These are phyloP conservation scores for Saccharomycopsis javanensis DNA, from an alignment of 805 yeast genomes.

Conservation along the genomic window DNA sequence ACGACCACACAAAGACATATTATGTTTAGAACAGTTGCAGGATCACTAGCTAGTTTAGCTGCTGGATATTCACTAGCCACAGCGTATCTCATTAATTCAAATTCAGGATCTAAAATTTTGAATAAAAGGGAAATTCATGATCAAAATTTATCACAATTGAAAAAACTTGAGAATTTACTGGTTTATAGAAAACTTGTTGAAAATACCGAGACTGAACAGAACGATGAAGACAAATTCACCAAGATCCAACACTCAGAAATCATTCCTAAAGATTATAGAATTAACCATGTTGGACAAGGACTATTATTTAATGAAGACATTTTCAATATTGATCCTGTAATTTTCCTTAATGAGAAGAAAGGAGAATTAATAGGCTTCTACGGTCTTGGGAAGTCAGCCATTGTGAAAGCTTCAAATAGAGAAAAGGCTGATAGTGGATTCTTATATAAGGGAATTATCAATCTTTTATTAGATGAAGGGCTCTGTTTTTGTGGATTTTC, in stretches of 20 bases:
- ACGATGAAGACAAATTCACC: not conserved
- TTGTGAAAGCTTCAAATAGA: not conserved
- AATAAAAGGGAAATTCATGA: not conserved
- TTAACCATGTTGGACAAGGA: conserved; percentile 63
- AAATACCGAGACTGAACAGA: not conserved
- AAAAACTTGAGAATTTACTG: not conserved
- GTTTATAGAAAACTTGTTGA: not conserved
- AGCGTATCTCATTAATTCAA: not conserved
- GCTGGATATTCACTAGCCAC: not conserved
- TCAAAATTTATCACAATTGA: not conserved
- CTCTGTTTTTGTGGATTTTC: conserved; percentile 82
- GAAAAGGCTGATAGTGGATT: conserved; percentile 42
- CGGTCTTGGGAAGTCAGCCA: conserved; percentile 45
- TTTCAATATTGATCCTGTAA: conserved; percentile 67
- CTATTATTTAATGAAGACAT: conserved; percentile 57
- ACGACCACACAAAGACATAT: not conserved
- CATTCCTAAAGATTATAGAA: conserved; percentile 50
- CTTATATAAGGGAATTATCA: conserved; percentile 64
- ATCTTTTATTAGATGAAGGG: conserved; percentile 56
- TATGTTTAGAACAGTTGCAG: not conserved
- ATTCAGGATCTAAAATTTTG: not conserved
- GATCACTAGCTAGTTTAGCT: not conserved
- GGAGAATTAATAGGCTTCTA: conserved; percentile 55
- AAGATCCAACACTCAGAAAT: conserved; percentile 28
- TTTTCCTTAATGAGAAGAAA: conserved; percentile 41